phyloP scores from a whole-genome alignment of 345 rosid species.

The Pugionium cornutum region DNA sequence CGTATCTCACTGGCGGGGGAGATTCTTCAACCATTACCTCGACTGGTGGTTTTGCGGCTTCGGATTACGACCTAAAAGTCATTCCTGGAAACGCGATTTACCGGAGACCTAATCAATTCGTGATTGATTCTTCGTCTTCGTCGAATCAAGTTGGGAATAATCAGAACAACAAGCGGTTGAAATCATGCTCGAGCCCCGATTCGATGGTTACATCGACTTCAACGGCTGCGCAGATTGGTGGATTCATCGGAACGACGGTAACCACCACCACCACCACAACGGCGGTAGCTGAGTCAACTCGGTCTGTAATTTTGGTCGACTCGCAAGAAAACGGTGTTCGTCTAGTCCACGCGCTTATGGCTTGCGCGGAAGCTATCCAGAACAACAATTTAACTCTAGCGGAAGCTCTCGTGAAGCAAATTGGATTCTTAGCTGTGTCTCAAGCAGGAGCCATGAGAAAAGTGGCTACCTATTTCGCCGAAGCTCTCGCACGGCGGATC shows the following conservation, averaged over 20 bases:
- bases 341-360: constrained; percentile 73
- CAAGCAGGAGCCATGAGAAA: constrained; percentile 87
- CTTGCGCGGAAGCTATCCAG: constrained; percentile 82
- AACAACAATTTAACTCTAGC: constrained; percentile 51
- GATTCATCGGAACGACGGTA: constrained; percentile 26
- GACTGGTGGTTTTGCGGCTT: constrained; percentile 44
- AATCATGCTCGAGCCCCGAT: constrained; percentile 42
- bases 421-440: constrained; percentile 58
- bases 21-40: constrained; percentile 50
- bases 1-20: constrained; percentile 42
- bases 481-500: constrained; percentile 77
- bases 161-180: constrained; percentile 45
- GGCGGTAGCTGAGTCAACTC: constrained; percentile 45
- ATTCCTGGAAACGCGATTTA: constrained; percentile 76
- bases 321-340: constrained; percentile 82
- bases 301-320: constrained; percentile 62
- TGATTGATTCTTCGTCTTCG: constrained; percentile 39
- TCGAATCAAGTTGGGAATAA: constrained; percentile 7
- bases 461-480: constrained; percentile 81
- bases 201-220: constrained; percentile 38
- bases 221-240: constrained; percentile 29
- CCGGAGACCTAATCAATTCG: constrained; percentile 29
- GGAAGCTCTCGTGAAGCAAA: constrained; percentile 66
- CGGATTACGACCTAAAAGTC: constrained; percentile 68
- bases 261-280: constrained; percentile 50